phyloP scores from a whole-genome alignment of 495 filamentous ascomycete species.

The Podospora didyma region DNA sequence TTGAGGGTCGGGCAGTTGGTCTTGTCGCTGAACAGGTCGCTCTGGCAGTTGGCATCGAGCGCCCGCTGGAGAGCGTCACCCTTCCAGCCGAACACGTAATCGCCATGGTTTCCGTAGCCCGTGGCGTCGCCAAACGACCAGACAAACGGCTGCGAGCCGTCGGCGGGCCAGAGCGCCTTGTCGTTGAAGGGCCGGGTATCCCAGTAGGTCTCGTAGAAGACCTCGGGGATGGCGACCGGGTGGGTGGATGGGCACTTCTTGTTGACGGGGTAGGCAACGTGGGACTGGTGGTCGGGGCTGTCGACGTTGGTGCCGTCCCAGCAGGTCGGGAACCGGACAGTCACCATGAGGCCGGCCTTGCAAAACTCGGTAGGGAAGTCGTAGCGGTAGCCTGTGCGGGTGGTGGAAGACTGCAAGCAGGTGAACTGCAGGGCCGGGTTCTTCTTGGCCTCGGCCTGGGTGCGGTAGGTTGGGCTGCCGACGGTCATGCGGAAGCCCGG shows the following conservation, averaged over 20 bases:
- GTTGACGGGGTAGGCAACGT: constrained; percentile 33
- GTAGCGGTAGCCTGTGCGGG: constrained; percentile 21
- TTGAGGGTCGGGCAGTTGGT: constrained; percentile 25
- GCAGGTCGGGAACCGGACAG: constrained; percentile 28
- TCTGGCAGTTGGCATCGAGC: constrained; percentile 37
- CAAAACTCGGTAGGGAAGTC: constrained; percentile 30
- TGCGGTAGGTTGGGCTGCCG: constrained; percentile 49
- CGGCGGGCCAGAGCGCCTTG: constrained; percentile 35
- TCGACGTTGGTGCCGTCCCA: constrained; percentile 27
- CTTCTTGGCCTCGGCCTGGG: constrained; percentile 20
- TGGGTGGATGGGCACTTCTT: constrained; percentile 30
- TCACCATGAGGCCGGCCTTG: constrained; percentile 34
- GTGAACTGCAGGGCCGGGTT: constrained; percentile 35
- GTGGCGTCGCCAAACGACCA: constrained; percentile 41
- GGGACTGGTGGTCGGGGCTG: constrained; percentile 34
- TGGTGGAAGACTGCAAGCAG: constrained; percentile 23
- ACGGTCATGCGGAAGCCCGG: constrained; percentile 68
- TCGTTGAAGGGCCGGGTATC: constrained; percentile 37
- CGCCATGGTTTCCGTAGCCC: constrained; percentile 37
- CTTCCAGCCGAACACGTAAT: constrained; percentile 40
- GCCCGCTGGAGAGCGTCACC: constrained; percentile 34
- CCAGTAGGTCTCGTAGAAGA: constrained; percentile 42
- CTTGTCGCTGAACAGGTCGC: constrained; percentile 23
- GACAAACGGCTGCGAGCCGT: constrained; percentile 42
- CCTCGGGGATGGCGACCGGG: constrained; percentile 31